phyloP scores from a whole-genome alignment of 257 asterid genomes.

The Plectranthus barbatus region DNA sequence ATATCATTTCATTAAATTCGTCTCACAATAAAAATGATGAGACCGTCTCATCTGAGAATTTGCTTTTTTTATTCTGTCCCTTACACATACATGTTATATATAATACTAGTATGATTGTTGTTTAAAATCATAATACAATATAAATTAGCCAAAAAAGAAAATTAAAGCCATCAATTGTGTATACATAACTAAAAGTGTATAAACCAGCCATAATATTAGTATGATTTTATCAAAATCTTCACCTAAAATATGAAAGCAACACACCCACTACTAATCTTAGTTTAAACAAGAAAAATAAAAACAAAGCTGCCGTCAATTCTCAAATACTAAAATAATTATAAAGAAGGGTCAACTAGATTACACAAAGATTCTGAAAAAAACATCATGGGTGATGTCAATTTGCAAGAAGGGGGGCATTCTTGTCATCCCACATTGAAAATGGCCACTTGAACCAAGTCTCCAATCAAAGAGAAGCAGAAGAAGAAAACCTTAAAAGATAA shows the following conservation, averaged over 20 bases:
- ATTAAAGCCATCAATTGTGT: too few relatives aligned
- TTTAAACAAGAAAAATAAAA: neutral
- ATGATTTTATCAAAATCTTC: neutral
- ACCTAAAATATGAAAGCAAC: neutral
- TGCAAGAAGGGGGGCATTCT: conserved; percentile 7
- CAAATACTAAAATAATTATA: neutral
- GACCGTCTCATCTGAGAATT: too few relatives aligned
- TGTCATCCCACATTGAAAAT: neutral
- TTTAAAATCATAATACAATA: too few relatives aligned
- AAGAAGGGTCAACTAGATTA: conserved; percentile 15
- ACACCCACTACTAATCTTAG: conserved; percentile 3
- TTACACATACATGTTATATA: too few relatives aligned
- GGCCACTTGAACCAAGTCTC: neutral
- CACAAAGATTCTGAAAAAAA: conserved; percentile 9
- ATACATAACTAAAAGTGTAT: too few relatives aligned
- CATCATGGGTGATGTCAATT: conserved; percentile 35
- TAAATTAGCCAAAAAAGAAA: too few relatives aligned
- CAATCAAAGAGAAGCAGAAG: neutral
- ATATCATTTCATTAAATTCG: too few relatives aligned
- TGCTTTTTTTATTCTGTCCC: too few relatives aligned
- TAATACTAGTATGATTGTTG: too few relatives aligned
- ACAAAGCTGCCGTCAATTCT: conserved; percentile 1
- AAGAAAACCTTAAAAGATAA: conserved; percentile 13
- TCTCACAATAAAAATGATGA: too few relatives aligned
- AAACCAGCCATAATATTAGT: too few relatives aligned